Evolutionary conservation across 192 early-diverging fungal genomes (phyloP).

Genomic region (Coemansia sp.): DNA sequence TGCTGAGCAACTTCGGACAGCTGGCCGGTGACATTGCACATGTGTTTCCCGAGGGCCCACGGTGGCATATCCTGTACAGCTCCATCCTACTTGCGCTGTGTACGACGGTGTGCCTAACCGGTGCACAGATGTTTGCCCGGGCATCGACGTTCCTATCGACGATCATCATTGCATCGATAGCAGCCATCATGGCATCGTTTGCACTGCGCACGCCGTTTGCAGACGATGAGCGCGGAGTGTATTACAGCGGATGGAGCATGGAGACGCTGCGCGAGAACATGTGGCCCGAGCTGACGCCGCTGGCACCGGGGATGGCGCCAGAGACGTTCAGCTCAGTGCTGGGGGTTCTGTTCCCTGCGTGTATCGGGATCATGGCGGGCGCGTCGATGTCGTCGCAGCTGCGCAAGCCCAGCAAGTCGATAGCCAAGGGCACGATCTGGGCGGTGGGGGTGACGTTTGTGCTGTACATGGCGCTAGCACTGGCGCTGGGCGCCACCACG

Average conservation of each 20-base stretch:
- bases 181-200: constrained; percentile 62
- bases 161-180: constrained; percentile 58
- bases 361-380: constrained; percentile 69
- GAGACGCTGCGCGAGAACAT: constrained; percentile 62
- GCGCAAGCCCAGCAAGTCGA: constrained; percentile 65
- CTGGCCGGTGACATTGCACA: constrained; percentile 51
- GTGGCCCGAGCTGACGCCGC: constrained; percentile 59
- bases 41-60: constrained; percentile 59
- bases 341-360: constrained; percentile 68
- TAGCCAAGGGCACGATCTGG: constrained; percentile 66
- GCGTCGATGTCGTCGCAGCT: constrained; percentile 72
- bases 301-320: constrained; percentile 44
- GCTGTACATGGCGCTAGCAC: constrained; percentile 56
- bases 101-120: constrained; percentile 58
- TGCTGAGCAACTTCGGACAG: constrained; percentile 64
- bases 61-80: constrained; percentile 60
- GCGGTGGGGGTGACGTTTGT: constrained; percentile 60
- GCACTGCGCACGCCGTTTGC: constrained; percentile 56
- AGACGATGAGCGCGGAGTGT: constrained; percentile 54
- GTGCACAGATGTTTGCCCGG: constrained; percentile 62
- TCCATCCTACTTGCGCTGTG: constrained; percentile 58
- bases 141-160: constrained; percentile 59
- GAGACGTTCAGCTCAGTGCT: constrained; percentile 60
- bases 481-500: constrained; percentile 62
- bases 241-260: constrained; percentile 63